These are phyloP conservation scores for Boechera stricta DNA, from an alignment of 345 rosid species.

Conservation along the genomic window DNA sequence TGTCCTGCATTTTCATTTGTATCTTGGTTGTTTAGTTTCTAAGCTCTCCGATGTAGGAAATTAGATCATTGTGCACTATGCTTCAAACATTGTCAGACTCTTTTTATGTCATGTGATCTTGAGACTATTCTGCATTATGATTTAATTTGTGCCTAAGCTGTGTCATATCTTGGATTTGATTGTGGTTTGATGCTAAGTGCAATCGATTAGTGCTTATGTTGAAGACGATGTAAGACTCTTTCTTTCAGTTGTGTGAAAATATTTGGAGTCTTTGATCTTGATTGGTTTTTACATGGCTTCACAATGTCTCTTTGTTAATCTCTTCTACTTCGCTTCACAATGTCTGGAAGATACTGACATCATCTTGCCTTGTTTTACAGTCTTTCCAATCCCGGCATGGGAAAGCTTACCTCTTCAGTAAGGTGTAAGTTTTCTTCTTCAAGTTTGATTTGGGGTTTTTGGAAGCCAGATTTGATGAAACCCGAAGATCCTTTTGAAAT, in stretches of 20 bases:
- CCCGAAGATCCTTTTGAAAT: background rate
- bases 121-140: constrained; percentile 1
- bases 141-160: background rate
- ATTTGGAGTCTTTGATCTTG: background rate
- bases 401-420: constrained; percentile 95
- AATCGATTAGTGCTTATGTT: background rate
- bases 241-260: background rate
- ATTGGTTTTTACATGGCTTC: background rate
- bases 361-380: constrained; percentile 49
- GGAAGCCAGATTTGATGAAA: background rate
- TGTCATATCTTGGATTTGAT: constrained; percentile 12
- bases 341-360: constrained; percentile 18
- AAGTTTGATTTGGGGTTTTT: background rate
- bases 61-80: constrained; percentile 17
- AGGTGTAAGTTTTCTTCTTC: constrained; percentile 86
- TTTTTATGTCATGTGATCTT: constrained; percentile 10
- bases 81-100: constrained; percentile 10
- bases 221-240: background rate
- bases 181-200: background rate
- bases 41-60: background rate
- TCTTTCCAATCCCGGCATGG: constrained; percentile 91
- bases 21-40: background rate
- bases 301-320: background rate
- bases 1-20: background rate
- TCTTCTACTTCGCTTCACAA: background rate